Base-by-base conservation (phyloP, 805 yeast genomes). In the Cyberlindnera nakhonratchasimensis region DNA sequence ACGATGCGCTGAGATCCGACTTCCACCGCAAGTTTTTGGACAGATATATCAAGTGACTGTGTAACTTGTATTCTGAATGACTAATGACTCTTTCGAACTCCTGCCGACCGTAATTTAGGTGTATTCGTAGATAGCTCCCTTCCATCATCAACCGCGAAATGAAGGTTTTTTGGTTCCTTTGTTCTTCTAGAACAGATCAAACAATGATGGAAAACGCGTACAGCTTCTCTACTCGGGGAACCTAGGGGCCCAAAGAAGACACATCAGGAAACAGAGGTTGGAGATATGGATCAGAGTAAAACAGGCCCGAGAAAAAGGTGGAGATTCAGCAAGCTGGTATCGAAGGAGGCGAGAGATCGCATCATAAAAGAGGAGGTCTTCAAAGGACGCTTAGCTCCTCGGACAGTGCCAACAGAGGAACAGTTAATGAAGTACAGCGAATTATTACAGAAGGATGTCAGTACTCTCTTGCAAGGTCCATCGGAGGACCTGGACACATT, bases 1-100 rank as follows among this genome's bases (percentile, higher is more conserved):
- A 66, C 40, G 63, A 67, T 22, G 36, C 55, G 1, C 32, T 55
- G 17, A 42, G 51, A 17, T 50, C 55, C 5, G 51, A 48, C 17
- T 50, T 50, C 45, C 60, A 57, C 36, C 34, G 46, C 23, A 40
- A 45, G 14, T 57, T 57, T 31, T 28, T 57, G 45, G 53, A 50
- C 22, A 46, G 46, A n/a, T 52, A 50, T 32, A 39, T 55, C 21
- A 51, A 46, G 36, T 33, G 28, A 32, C 52, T n/a, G n/a, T n/a
- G n/a, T n/a, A n/a, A n/a, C n/a, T 36, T 39, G 6, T 6, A 26
- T 12, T 10, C 29, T 26, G n/a, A 26, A 30, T 18, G 26, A 26
- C 16, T 22, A 34, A 24, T 25, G 38, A 34, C 29, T 23, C 12
- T 23, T 23, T 9, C 8, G 11, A 23, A 12, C 12, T 9, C 29